These are phyloP conservation scores for Fraxinus pennsylvanica DNA, from an alignment of 257 asterid species.

Conservation along the genomic window DNA sequence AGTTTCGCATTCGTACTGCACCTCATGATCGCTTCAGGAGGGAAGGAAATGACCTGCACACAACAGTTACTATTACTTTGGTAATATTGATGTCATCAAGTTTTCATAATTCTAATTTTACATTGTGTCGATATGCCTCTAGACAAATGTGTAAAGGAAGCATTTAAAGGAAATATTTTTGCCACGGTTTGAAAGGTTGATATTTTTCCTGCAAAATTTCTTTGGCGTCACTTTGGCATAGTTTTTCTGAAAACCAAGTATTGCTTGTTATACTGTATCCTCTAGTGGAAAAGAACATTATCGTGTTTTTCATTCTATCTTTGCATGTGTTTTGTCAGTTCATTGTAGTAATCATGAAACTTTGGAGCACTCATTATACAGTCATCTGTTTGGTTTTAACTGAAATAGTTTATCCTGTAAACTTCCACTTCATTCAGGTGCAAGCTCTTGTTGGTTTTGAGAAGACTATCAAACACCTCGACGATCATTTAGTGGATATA, in stretches of 20 bases:
- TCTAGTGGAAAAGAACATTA: not conserved
- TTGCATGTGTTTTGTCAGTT: not conserved
- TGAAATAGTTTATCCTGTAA: not conserved
- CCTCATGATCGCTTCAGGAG: conserved; percentile 82
- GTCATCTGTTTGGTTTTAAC: not conserved
- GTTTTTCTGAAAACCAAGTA: not conserved
- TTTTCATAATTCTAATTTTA: not conserved
- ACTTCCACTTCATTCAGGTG: conserved; percentile 44
- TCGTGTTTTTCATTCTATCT: not conserved
- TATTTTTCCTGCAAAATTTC: not conserved
- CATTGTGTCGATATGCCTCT: not conserved
- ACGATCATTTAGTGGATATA: conserved; percentile 80
- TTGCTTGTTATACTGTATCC: not conserved
- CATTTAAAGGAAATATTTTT: not conserved
- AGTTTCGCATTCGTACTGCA: conserved; percentile 91
- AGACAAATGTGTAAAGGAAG: not conserved
- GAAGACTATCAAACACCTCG: conserved; percentile 86
- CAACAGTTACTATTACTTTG: conserved; percentile 82
- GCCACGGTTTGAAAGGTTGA: not conserved
- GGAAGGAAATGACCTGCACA: conserved; percentile 85
- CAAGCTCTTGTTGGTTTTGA: conserved; percentile 98
- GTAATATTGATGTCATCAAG: conserved; percentile 37
- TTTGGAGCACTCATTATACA: not conserved
- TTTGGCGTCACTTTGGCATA: not conserved
- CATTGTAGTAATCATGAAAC: not conserved